Evolutionary conservation across 352 stramenopile genomes (phyloP).

Genomic region (Halophytophthora polymorphica): DNA sequence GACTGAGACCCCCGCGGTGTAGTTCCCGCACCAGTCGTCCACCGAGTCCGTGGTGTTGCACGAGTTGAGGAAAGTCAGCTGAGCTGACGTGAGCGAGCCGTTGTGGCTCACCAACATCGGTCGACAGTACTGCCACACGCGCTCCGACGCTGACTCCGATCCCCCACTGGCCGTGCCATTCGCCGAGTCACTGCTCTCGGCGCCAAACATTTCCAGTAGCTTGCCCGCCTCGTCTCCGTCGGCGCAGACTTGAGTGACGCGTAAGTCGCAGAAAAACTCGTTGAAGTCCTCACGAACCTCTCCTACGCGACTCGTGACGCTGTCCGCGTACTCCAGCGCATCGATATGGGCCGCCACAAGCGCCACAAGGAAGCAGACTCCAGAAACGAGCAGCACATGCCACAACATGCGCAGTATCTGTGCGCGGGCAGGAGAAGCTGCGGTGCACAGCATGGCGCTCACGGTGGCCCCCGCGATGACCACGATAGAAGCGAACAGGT

Average conservation of each 20-base stretch:
- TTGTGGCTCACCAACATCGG: conserved; percentile 9
- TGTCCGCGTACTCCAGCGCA: conserved; percentile 1
- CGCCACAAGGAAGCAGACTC: conserved; percentile 2
- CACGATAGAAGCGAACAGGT: conserved; percentile 3
- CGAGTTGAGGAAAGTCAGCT: conserved; percentile 9
- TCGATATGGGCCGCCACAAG: conserved; percentile 12
- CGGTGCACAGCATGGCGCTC: conserved; percentile 1
- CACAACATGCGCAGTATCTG: background rate
- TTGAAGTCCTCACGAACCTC: conserved; percentile 13
- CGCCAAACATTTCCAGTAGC: conserved; percentile 9
- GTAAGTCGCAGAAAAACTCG: conserved; percentile 16
- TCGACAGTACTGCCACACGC: conserved; percentile 13
- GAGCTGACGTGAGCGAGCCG: background rate
- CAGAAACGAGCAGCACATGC: background rate
- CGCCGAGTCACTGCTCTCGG: background rate
- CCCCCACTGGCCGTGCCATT: background rate
- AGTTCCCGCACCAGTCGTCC: conserved; percentile 16
- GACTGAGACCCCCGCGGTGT: background rate
- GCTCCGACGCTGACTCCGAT: background rate
- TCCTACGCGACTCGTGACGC: background rate
- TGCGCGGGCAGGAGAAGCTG: background rate
- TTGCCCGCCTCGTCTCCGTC: conserved; percentile 5
- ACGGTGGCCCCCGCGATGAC: background rate
- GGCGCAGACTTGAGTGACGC: conserved; percentile 11
- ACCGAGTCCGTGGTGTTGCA: conserved; percentile 5